These are phyloP conservation scores for Drosera capensis DNA, from an alignment of 148 eudicot species.

Conservation along the genomic window DNA sequence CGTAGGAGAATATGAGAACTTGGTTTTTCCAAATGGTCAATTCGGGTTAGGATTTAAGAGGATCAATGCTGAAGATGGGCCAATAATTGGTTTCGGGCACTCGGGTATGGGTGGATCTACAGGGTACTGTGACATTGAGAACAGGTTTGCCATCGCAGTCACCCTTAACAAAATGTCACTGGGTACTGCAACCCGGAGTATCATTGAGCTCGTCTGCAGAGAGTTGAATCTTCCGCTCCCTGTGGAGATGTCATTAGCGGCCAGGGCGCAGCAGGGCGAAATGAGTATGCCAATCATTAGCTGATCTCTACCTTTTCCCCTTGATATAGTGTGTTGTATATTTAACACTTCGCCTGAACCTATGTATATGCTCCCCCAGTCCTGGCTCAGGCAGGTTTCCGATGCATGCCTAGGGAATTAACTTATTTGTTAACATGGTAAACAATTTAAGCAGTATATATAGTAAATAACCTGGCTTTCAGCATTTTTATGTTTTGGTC, in stretches of 20 bases:
- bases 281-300: no score
- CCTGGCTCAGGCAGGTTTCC: no score
- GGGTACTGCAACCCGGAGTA: constrained; percentile 54
- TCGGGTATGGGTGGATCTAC: constrained; percentile 95
- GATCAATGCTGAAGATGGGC: constrained; percentile 38
- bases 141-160: constrained; percentile 70
- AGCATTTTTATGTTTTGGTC: no score
- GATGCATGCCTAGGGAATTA: no score
- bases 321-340: no score
- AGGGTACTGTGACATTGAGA: constrained; percentile 56
- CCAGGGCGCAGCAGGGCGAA: no score
- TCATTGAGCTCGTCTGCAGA: constrained; percentile 58
- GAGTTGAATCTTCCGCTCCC: constrained; percentile 69
- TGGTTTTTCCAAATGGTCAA: constrained; percentile 40
- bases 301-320: no score
- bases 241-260: constrained; percentile 23
- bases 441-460: no score
- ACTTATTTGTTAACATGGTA: no score
- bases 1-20: constrained; percentile 51
- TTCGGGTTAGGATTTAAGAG: constrained; percentile 82
- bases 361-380: no score
- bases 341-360: no score
- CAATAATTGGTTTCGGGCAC: constrained; percentile 70
- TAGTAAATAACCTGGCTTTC: no score
- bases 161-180: constrained; percentile 80